phyloP scores from a whole-genome alignment of 805 yeast genomes.

The Yarrowia sp. region DNA sequence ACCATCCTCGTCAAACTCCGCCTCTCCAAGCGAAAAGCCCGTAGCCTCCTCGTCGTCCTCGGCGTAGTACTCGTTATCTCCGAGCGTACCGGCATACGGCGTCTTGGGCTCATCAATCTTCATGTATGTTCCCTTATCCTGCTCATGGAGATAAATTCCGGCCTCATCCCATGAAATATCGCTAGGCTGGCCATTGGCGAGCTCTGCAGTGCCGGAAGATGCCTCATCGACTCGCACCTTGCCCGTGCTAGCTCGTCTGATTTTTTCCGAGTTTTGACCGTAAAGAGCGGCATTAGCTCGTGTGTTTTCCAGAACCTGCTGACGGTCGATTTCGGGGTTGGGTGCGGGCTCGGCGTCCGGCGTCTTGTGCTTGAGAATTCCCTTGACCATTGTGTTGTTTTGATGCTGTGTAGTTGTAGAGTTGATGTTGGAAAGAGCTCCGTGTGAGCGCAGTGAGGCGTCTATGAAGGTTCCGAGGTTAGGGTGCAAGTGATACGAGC shows the following conservation, averaged over 20 bases:
- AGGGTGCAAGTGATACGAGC: slow-evolving; percentile 7
- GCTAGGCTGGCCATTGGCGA: slow-evolving; percentile 26
- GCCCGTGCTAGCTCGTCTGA: slow-evolving; percentile 29
- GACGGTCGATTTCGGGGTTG: slow-evolving; percentile 43
- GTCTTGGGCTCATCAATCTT: slow-evolving; percentile 94
- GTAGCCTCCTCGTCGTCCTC: slow-evolving; percentile 56
- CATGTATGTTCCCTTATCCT: slow-evolving; percentile 69
- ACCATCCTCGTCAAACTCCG: slow-evolving; percentile 33
- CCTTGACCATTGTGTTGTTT: slow-evolving; percentile 18
- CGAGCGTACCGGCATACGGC: slow-evolving; percentile 85
- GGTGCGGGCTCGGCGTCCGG: background rate
- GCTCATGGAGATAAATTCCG: slow-evolving; percentile 71
- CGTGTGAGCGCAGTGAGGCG: background rate
- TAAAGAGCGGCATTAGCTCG: slow-evolving; percentile 58
- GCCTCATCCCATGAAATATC: slow-evolving; percentile 83
- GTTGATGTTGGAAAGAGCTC: background rate
- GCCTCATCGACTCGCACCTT: slow-evolving; percentile 17
- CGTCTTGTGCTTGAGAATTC: slow-evolving; percentile 16
- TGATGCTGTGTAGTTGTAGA: background rate
- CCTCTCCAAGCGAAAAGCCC: slow-evolving; percentile 39
- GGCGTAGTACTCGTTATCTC: slow-evolving; percentile 66
- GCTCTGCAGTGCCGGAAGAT: slow-evolving; percentile 2
- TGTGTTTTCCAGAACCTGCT: slow-evolving; percentile 78
- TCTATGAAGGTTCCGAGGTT: slow-evolving; percentile 18
- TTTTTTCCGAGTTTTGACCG: slow-evolving; percentile 31